Evolutionary conservation across 352 stramenopile species (phyloP).

Genomic region (Globisporangium takayamanum): DNA sequence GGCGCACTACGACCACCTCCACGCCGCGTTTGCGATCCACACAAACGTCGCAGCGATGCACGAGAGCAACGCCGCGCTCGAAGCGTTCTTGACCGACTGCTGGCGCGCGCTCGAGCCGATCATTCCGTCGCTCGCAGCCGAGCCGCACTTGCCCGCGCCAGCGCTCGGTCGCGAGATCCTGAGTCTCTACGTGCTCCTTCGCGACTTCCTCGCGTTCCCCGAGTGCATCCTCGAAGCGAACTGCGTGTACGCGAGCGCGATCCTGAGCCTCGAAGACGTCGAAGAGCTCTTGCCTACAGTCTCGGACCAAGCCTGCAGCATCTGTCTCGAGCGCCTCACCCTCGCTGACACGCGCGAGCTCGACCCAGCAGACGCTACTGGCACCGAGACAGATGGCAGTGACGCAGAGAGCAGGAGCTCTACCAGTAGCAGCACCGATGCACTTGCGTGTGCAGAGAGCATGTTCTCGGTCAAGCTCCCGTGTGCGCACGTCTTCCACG

Average conservation of each 20-base stretch:
- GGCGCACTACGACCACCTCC: slow-evolving; percentile 30
- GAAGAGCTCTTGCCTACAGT: slow-evolving; percentile 26
- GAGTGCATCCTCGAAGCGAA: slow-evolving; percentile 42
- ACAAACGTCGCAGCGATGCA: slow-evolving; percentile 26
- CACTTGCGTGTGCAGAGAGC: background rate
- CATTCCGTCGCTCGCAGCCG: slow-evolving; percentile 34
- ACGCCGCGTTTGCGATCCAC: slow-evolving; percentile 37
- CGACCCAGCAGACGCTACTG: slow-evolving; percentile 1
- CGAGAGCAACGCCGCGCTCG: slow-evolving; percentile 29
- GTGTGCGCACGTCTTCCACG: slow-evolving; percentile 50
- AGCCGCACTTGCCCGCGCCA: slow-evolving; percentile 28
- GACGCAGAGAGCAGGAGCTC: slow-evolving; percentile 1
- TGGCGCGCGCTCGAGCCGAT: slow-evolving; percentile 44
- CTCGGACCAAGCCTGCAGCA: slow-evolving; percentile 42
- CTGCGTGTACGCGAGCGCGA: slow-evolving; percentile 46
- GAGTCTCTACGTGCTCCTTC: slow-evolving; percentile 41
- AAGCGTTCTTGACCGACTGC: slow-evolving; percentile 37
- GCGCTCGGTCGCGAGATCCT: slow-evolving; percentile 28
- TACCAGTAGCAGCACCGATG: background rate
- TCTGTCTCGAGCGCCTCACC: slow-evolving; percentile 40
- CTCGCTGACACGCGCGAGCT: slow-evolving; percentile 18
- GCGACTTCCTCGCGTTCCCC: slow-evolving; percentile 44
- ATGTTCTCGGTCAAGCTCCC: slow-evolving; percentile 38
- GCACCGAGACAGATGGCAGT: slow-evolving; percentile 1
- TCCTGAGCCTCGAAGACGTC: slow-evolving; percentile 52